A percentile compares a stretch with the other conserved stretches of the same genome.
Conservation (phyloP, 2,329 filamentous ascomycete genomes). For the Cercospora zeae-maydis region DNA sequence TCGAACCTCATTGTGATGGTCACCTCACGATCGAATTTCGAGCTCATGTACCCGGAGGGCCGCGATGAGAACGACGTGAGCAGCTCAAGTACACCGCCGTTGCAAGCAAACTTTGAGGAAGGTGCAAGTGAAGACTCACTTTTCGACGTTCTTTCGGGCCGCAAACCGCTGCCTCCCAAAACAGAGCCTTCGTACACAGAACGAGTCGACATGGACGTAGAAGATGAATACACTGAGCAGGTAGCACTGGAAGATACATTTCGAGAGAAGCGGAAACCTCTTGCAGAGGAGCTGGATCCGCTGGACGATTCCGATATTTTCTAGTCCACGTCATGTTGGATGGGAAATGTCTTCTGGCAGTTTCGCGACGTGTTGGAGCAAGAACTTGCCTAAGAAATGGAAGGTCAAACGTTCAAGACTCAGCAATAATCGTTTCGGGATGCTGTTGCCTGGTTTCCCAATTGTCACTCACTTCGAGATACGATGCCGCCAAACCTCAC, state of each 20-base stretch:
- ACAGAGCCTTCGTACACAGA: conserved; percentile 33
- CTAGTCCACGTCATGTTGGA: conserved; percentile 8
- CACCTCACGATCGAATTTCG: conserved; percentile 38
- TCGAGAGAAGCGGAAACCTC: conserved; percentile 32
- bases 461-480: not conserved
- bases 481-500: not conserved
- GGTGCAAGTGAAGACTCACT: conserved; percentile 47
- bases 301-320: conserved; percentile 38
- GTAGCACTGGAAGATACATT: conserved; percentile 46
- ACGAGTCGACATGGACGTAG: conserved; percentile 33
- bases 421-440: not conserved
- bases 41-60: conserved; percentile 42
- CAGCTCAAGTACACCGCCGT: not conserved
- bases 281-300: conserved; percentile 26
- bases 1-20: conserved; percentile 37
- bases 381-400: too few species aligned
- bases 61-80: conserved; percentile 16
- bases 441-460: not conserved
- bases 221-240: conserved; percentile 28
- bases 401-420: too few species aligned
- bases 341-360: not conserved
- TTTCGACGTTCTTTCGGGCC: conserved; percentile 47
- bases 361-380: not conserved
- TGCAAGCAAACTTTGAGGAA: conserved; percentile 31
- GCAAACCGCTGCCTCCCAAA: conserved; percentile 41